Evolutionary conservation across 2,329 filamentous ascomycete species (phyloP).

Genomic region (Cryoendolithus antarcticus): DNA sequence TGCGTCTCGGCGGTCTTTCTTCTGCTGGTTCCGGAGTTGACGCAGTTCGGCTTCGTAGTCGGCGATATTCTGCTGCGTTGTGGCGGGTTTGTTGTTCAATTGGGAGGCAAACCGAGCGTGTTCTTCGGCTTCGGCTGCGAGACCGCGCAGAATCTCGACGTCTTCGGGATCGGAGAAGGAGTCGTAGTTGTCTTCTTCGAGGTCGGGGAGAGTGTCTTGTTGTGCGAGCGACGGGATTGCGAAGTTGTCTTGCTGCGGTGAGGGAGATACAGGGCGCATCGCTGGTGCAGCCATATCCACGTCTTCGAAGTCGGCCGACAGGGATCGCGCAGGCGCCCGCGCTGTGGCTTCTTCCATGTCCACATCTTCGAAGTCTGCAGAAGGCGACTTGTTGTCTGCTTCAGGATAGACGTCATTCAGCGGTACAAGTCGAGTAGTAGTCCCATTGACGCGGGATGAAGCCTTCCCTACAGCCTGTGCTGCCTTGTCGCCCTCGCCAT

Average conservation of each 20-base stretch:
- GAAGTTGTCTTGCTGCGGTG: neutral
- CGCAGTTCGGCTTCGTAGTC: constrained; percentile 82
- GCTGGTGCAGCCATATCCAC: constrained; percentile 23
- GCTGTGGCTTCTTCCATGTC: neutral
- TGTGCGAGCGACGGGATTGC: constrained; percentile 13
- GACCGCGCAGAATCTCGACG: constrained; percentile 72
- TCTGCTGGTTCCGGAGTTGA: constrained; percentile 81
- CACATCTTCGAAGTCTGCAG: constrained; percentile 3
- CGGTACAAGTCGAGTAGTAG: no score
- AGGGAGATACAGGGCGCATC: neutral
- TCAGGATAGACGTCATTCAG: no score
- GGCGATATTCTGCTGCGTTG: constrained; percentile 52
- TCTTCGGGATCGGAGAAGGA: constrained; percentile 75
- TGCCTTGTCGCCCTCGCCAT: constrained; percentile 21
- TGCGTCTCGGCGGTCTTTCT: constrained; percentile 87
- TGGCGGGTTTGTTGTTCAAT: constrained; percentile 58
- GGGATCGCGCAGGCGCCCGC: constrained; percentile 23
- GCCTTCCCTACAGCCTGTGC: constrained; percentile 1
- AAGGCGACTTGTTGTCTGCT: neutral
- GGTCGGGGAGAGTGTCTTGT: constrained; percentile 11
- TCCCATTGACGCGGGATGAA: neutral
- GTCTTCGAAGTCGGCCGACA: constrained; percentile 41
- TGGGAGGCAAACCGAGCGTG: constrained; percentile 85
- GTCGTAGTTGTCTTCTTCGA: constrained; percentile 25
- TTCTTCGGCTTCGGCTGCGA: constrained; percentile 84